These are phyloP conservation scores for Spironucleus salmonicida DNA, from an alignment of 208 protist genomes.

Conservation along the genomic window DNA sequence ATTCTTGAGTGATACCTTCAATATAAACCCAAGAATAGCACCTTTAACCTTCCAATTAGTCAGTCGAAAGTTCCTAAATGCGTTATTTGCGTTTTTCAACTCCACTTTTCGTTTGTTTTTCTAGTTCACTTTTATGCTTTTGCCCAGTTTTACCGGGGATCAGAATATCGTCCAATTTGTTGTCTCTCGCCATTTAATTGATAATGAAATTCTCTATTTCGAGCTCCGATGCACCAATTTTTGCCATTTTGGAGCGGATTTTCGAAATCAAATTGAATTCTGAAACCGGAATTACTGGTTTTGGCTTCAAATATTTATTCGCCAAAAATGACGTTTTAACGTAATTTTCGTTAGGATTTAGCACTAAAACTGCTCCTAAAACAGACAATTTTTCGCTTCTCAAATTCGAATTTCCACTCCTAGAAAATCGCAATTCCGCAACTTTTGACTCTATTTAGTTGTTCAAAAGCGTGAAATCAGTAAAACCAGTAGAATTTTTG, in stretches of 20 bases:
- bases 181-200: neutral
- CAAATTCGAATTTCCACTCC: no score
- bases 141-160: slow-evolving; percentile 11
- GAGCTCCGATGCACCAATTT: neutral
- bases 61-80: neutral
- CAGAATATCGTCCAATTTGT: neutral
- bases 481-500: neutral
- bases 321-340: no score
- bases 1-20: neutral
- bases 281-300: neutral
- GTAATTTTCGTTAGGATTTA: no score
- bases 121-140: neutral
- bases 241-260: neutral
- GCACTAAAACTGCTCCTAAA: no score
- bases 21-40: slow-evolving; percentile 20
- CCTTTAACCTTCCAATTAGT: neutral
- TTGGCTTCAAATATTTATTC: slow-evolving; percentile 17
- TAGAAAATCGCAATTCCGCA: no score
- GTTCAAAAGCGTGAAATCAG: no score
- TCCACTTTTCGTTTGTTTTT: neutral
- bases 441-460: no score
- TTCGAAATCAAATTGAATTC: neutral
- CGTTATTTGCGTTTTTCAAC: neutral
- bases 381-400: no score
- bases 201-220: slow-evolving; percentile 12